Conservation (phyloP, 371 early-diverging fungal genomes). For the Rhizopus sp. region DNA sequence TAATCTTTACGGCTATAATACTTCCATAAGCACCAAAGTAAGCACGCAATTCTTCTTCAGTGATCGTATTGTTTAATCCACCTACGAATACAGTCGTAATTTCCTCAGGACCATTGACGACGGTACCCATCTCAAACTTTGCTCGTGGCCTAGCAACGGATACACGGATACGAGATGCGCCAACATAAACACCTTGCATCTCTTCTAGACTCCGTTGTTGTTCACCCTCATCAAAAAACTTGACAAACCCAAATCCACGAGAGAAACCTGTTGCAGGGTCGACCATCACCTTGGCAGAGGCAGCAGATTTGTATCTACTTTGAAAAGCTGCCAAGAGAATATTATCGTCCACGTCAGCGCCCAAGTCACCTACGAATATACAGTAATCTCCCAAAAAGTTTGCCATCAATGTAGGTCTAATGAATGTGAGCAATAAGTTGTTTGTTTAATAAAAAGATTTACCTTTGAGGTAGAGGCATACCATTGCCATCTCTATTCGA, state of each 20-base stretch:
- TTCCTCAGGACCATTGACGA: slow-evolving; percentile 52
- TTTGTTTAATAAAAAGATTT: neutral
- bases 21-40: slow-evolving; percentile 67
- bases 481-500: slow-evolving; percentile 67
- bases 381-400: slow-evolving; percentile 59
- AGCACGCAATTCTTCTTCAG: slow-evolving; percentile 31
- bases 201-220: slow-evolving; percentile 76
- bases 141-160: slow-evolving; percentile 83
- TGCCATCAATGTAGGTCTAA: slow-evolving; percentile 1
- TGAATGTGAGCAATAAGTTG: neutral
- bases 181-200: slow-evolving; percentile 77
- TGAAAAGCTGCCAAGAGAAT: slow-evolving; percentile 63
- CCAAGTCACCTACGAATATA: slow-evolving; percentile 81
- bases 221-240: slow-evolving; percentile 73
- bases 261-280: slow-evolving; percentile 76
- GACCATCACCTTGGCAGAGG: slow-evolving; percentile 83
- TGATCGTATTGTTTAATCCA: slow-evolving; percentile 28
- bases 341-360: slow-evolving; percentile 67
- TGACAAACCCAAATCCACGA: slow-evolving; percentile 84
- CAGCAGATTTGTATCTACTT: slow-evolving; percentile 66
- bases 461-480: slow-evolving; percentile 8
- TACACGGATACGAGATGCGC: slow-evolving; percentile 82
- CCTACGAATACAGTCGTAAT: slow-evolving; percentile 82
- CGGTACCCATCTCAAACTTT: slow-evolving; percentile 36
- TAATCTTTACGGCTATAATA: slow-evolving; percentile 84